phyloP scores from a whole-genome alignment of 2,329 filamentous ascomycete species.

The Colletotrichum sp. region DNA sequence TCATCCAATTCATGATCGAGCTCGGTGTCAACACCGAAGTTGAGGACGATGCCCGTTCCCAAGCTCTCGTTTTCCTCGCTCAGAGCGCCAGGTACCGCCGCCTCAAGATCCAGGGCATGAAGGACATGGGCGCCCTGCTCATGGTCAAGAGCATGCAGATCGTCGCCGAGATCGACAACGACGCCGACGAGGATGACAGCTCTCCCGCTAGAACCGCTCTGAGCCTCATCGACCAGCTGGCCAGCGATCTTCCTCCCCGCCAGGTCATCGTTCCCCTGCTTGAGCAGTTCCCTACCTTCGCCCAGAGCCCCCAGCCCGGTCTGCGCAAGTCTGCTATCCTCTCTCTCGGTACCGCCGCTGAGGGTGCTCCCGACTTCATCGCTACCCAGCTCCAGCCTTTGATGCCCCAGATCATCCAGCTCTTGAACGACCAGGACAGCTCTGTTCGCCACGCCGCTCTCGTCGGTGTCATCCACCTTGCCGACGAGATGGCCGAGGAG shows the following conservation, averaged over 20 bases:
- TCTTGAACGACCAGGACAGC: conserved; percentile 84
- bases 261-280: conserved; percentile 94
- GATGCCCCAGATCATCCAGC: conserved; percentile 81
- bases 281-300: conserved; percentile 83
- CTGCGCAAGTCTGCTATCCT: conserved; percentile 91
- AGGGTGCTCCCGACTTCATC: conserved; percentile 97
- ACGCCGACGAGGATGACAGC: conserved; percentile 76
- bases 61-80: conserved; percentile 93
- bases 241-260: conserved; percentile 86
- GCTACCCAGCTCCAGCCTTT: conserved; percentile 88
- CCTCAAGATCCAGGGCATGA: conserved; percentile 92
- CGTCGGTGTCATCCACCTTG: conserved; percentile 85
- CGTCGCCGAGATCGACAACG: conserved; percentile 84
- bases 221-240: conserved; percentile 86
- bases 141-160: conserved; percentile 90
- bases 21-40: conserved; percentile 77
- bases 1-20: conserved; percentile 93
- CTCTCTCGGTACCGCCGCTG: conserved; percentile 90
- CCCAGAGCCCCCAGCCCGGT: conserved; percentile 74
- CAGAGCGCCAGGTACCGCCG: conserved; percentile 91
- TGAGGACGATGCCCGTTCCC: conserved; percentile 85
- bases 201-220: conserved; percentile 87
- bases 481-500: conserved; percentile 92
- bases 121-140: conserved; percentile 81
- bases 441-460: conserved; percentile 87